Evolutionary conservation across 495 filamentous ascomycete genomes (phyloP).

Genomic region (Penicillium manginii): DNA sequence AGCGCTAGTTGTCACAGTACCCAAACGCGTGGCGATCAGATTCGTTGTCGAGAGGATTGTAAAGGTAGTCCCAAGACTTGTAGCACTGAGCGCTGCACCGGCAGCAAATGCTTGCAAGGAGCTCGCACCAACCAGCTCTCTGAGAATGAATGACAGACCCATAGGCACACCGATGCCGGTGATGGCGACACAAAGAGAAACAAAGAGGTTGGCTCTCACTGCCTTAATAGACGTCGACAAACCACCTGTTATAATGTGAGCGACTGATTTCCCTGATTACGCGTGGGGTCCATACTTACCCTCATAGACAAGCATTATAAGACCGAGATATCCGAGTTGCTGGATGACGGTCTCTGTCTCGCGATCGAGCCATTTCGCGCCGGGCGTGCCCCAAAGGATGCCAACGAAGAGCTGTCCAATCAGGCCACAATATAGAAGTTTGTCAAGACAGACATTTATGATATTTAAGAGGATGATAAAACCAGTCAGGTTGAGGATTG

Average conservation of each 20-base stretch:
- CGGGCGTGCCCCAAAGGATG: slow-evolving; percentile 68
- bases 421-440: slow-evolving; percentile 68
- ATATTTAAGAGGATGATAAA: slow-evolving; percentile 70
- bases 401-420: slow-evolving; percentile 77
- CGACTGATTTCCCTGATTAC: background rate
- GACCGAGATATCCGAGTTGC: slow-evolving; percentile 74
- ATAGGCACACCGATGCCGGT: slow-evolving; percentile 70
- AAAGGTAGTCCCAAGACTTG: slow-evolving; percentile 79
- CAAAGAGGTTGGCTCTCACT: slow-evolving; percentile 60
- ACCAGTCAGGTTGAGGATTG: slow-evolving; percentile 63
- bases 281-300: slow-evolving; percentile 33
- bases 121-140: slow-evolving; percentile 41
- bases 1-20: slow-evolving; percentile 68
- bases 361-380: slow-evolving; percentile 54
- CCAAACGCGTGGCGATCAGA: slow-evolving; percentile 63
- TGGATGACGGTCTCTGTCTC: slow-evolving; percentile 60
- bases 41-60: slow-evolving; percentile 65
- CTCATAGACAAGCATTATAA: slow-evolving; percentile 77
- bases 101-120: slow-evolving; percentile 71
- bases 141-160: slow-evolving; percentile 66
- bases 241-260: slow-evolving; percentile 52
- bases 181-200: slow-evolving; percentile 63
- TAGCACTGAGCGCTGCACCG: slow-evolving; percentile 76
- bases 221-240: slow-evolving; percentile 63
- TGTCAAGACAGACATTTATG: slow-evolving; percentile 60